phyloP scores from a whole-genome alignment of 495 filamentous ascomycete species.

The Rhypophila decipiens region DNA sequence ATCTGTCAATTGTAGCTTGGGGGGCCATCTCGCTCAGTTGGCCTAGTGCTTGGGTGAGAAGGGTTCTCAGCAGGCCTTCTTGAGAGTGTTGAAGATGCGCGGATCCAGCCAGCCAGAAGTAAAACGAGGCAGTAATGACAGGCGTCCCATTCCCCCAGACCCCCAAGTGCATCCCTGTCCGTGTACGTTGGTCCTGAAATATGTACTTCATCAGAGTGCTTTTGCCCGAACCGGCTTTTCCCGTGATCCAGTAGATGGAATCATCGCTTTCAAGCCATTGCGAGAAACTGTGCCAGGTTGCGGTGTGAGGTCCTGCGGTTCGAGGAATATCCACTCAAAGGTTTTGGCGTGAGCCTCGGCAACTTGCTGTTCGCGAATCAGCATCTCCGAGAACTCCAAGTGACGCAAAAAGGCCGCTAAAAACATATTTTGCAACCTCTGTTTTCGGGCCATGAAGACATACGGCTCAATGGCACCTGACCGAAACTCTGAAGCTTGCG shows the following conservation, averaged over 20 bases:
- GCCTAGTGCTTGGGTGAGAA: constrained; percentile 4
- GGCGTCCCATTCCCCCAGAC: neutral
- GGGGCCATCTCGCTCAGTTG: neutral
- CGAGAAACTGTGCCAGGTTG: neutral
- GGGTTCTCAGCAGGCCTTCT: neutral
- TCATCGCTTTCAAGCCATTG: neutral
- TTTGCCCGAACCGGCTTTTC: constrained; percentile 7
- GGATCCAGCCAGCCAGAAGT: constrained; percentile 3
- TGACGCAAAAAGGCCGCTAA: too few species aligned
- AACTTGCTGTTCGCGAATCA: neutral
- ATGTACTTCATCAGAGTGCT: constrained; percentile 6
- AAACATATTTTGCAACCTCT: too few species aligned
- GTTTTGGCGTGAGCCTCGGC: neutral
- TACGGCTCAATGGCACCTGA: too few species aligned
- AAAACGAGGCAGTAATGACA: constrained; percentile 3
- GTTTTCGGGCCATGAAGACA: too few species aligned
- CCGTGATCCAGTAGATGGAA: constrained; percentile 4
- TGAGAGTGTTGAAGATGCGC: constrained; percentile 1
- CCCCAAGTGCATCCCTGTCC: neutral
- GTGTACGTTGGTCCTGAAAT: neutral
- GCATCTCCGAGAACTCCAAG: too few species aligned
- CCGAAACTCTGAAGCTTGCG: too few species aligned
- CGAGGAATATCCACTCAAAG: neutral
- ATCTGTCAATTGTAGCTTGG: too few species aligned
- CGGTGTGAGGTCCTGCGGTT: neutral